Percentiles rank a stretch among this genome's conserved stretches.
Conservation (phyloP, 2,329 filamentous ascomycete species). For the Hymenoscyphus linearis region DNA sequence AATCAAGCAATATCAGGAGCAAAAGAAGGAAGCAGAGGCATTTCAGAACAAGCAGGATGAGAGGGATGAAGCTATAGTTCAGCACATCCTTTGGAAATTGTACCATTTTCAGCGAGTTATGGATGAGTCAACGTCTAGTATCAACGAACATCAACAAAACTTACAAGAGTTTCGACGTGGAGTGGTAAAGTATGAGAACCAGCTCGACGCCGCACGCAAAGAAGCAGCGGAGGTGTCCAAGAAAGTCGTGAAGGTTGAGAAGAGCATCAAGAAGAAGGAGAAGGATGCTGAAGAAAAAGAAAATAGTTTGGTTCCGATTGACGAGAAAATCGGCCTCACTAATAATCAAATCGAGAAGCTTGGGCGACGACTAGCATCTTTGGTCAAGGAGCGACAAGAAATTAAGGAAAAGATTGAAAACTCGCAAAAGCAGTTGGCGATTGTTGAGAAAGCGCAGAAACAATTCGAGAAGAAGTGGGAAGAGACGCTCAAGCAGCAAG, state of each 20-base stretch:
- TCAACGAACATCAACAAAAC: slow-evolving; percentile 90
- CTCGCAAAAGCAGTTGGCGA: slow-evolving; percentile 72
- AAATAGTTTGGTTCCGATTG: slow-evolving; percentile 79
- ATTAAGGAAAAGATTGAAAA: slow-evolving; percentile 66
- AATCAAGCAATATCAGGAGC: slow-evolving; percentile 95
- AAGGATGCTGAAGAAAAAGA: slow-evolving; percentile 82
- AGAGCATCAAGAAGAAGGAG: slow-evolving; percentile 78
- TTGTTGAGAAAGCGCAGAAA: slow-evolving; percentile 83
- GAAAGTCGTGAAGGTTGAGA: slow-evolving; percentile 77
- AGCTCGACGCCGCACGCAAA: slow-evolving; percentile 73
- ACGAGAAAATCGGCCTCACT: slow-evolving; percentile 84
- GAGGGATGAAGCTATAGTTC: slow-evolving; percentile 84
- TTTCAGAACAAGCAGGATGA: slow-evolving; percentile 89
- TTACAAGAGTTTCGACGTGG: slow-evolving; percentile 87
- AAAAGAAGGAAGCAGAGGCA: slow-evolving; percentile 91
- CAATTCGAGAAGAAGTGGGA: slow-evolving; percentile 86
- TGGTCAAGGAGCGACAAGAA: slow-evolving; percentile 70
- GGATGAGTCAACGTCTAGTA: slow-evolving; percentile 84
- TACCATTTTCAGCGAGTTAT: slow-evolving; percentile 93
- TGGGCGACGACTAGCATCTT: slow-evolving; percentile 61
- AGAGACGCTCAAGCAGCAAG: slow-evolving; percentile 78
- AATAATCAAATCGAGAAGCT: slow-evolving; percentile 64
- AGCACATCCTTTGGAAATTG: slow-evolving; percentile 92
- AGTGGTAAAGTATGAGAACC: slow-evolving; percentile 76
- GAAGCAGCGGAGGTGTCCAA: slow-evolving; percentile 75